Evolutionary conservation across 106 monocot species (phyloP).

Genomic region (Posidonia australis): DNA sequence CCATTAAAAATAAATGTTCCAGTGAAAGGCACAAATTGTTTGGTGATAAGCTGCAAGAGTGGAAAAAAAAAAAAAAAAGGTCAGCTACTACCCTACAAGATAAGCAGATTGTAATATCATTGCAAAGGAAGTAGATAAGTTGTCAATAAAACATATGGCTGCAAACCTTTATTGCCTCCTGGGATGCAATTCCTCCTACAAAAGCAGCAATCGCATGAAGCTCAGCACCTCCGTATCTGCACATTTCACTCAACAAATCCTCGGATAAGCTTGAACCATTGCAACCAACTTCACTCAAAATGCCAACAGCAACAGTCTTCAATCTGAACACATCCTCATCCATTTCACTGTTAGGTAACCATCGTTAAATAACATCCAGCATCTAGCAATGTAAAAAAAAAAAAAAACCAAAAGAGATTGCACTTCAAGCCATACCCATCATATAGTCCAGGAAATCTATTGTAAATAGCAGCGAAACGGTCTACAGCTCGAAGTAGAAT

Average conservation of each 20-base stretch:
- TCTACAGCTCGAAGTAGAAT: constrained; percentile 78
- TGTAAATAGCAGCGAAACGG: constrained; percentile 70
- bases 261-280: constrained; percentile 53
- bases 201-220: constrained; percentile 80
- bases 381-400: not conserved
- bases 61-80: too few species aligned
- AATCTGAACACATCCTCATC: constrained; percentile 69
- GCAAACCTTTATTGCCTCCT: constrained; percentile 88
- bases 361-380: not conserved
- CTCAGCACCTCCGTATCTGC: constrained; percentile 80
- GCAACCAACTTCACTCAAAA: constrained; percentile 56
- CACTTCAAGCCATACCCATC: constrained; percentile 34
- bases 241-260: constrained; percentile 83
- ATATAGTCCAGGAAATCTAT: constrained; percentile 77
- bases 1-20: constrained; percentile 89
- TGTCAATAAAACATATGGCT: not conserved
- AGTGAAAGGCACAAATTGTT: constrained; percentile 67
- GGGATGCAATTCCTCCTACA: constrained; percentile 84
- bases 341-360: constrained; percentile 31
- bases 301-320: constrained; percentile 58
- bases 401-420: not conserved
- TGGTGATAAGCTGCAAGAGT: constrained; percentile 65
- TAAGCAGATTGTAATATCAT: not conserved
- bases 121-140: not conserved
- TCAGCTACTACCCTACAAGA: not conserved